Percentiles rank a stretch among this genome's conserved stretches.
phyloP scores from a whole-genome alignment of 495 filamentous ascomycete species.

The Xylaria grammica region DNA sequence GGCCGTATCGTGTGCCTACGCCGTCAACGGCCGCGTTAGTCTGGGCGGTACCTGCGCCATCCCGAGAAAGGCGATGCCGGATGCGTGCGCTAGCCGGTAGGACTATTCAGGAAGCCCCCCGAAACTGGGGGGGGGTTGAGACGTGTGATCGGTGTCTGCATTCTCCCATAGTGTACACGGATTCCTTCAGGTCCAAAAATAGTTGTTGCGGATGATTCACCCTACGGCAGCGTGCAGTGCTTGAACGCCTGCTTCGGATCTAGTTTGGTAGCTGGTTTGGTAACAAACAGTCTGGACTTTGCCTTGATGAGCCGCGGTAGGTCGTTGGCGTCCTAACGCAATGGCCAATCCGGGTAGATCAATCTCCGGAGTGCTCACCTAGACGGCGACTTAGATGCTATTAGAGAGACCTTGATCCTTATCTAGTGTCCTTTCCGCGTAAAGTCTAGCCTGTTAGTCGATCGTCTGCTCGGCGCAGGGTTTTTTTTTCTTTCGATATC shows the following conservation, averaged over 20 bases:
- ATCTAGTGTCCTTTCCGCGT: background rate
- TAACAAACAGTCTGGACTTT: too few relatives aligned
- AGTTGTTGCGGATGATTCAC: background rate
- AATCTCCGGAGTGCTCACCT: background rate
- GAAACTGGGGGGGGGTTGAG: background rate
- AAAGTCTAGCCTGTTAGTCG: background rate
- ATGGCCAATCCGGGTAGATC: background rate
- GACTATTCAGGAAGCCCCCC: constrained; percentile 23
- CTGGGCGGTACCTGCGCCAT: constrained; percentile 17
- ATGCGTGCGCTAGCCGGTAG: constrained; percentile 8
- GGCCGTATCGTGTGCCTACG: background rate
- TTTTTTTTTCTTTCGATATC: background rate
- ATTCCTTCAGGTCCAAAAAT: background rate
- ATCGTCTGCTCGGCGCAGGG: background rate
- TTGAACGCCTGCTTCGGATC: too few relatives aligned
- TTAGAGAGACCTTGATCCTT: background rate
- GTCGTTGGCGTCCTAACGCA: background rate
- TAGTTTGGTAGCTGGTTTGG: too few relatives aligned
- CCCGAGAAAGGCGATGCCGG: constrained; percentile 23
- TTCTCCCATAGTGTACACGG: constrained; percentile 4
- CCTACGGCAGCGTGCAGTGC: background rate
- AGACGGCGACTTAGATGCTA: background rate
- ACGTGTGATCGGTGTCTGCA: constrained; percentile 1
- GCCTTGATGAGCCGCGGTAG: too few relatives aligned
- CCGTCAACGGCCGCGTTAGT: constrained; percentile 1